Base-by-base conservation (phyloP, 768 basidiomycete species). In the Suillus subluteus region DNA sequence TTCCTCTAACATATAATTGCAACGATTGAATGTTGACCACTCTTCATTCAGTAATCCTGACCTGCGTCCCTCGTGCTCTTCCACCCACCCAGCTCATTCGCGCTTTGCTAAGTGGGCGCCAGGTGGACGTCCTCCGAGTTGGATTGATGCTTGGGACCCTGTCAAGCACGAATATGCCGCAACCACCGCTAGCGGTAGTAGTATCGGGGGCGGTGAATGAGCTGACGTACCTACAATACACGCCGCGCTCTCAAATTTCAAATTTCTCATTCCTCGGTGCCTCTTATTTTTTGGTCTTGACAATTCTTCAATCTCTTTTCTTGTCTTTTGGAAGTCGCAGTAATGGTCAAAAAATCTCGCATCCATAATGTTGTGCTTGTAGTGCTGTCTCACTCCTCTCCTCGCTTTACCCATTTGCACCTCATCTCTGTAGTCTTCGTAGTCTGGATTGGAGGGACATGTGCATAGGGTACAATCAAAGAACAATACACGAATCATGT, bases 91-190 rank as follows among this genome's bases (percentile, higher is more conserved):
- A 21, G 23, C 30, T 9, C 16, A 32, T 55, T 59, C 76, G 23
- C 73, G 65, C 15, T 73, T 76, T 67, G 32, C 68, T 5, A 74
- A 69, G 3, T 78, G 75, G 75, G 70, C 68, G 12, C 70, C 72
- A 50, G 76, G 72, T 59, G 73, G 73, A 12, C 67, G 77, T 58
- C 77, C 77, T 30, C 77, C 75, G 46, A 73, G 79, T 62, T 84
- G 82, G 83, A 73, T 81, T 32, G 81, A 79, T 26, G 75, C 72
- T 35, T 83, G 80, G 78, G 82, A 85, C 40, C 66, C 73, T 6
- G 64, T 65, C 65, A 80, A 77, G 65, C 79, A 83, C 35, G 83
- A 85, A 61, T 82, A 82, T 67, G 84, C 83, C 21, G 72, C 82
- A 11, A 80, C 83, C 9, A 73, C 72, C 62, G 74, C 72, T 50